phyloP scores from a whole-genome alignment of 2,329 filamentous ascomycete genomes.

The Colletotrichum sublineola region DNA sequence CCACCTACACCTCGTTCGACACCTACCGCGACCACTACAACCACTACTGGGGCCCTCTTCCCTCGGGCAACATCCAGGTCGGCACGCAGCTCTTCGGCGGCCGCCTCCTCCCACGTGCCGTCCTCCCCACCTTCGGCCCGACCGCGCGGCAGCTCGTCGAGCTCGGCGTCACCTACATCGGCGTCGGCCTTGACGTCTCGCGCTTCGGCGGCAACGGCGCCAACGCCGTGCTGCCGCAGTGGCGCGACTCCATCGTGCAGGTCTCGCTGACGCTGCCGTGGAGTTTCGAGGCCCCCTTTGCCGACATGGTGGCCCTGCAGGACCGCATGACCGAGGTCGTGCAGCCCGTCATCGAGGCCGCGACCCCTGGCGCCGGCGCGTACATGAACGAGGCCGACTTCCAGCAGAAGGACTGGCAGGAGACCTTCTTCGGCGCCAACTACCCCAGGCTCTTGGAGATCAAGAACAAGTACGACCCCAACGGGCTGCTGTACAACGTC shows the following conservation, averaged over 20 bases:
- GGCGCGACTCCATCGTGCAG: constrained; percentile 54
- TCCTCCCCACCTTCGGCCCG: constrained; percentile 32
- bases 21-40: constrained; percentile 44
- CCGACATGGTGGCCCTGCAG: constrained; percentile 39
- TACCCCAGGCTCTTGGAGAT: constrained; percentile 48
- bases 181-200: constrained; percentile 37
- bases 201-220: constrained; percentile 32
- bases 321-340: constrained; percentile 48
- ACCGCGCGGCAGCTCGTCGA: constrained; percentile 31
- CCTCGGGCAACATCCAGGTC: constrained; percentile 48
- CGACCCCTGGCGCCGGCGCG: constrained; percentile 46
- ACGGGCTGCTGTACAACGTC: constrained; percentile 47
- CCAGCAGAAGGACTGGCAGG: constrained; percentile 49
- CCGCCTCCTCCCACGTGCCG: constrained; percentile 50
- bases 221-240: constrained; percentile 58
- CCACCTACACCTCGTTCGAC: constrained; percentile 50
- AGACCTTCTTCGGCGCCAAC: constrained; percentile 49
- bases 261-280: constrained; percentile 45
- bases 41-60: constrained; percentile 42
- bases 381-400: constrained; percentile 53
- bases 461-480: constrained; percentile 52
- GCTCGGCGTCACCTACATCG: constrained; percentile 38
- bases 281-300: constrained; percentile 35
- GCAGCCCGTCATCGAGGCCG: constrained; percentile 49
- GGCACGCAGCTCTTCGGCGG: constrained; percentile 50